Base-by-base conservation (phyloP, 345 rosid species). In the Heritiera fomes region DNA sequence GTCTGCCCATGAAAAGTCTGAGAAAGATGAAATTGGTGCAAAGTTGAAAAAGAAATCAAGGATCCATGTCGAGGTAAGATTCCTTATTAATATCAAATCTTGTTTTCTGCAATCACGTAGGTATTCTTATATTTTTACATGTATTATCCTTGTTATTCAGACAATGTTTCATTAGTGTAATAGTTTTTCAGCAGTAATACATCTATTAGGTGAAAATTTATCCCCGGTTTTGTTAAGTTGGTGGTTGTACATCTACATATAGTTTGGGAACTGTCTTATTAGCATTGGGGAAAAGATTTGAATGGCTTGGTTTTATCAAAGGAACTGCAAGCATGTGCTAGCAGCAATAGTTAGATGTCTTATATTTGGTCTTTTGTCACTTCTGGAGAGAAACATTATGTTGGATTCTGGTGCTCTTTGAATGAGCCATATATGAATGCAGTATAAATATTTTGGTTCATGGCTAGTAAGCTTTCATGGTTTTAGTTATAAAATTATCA, bases 61-160 rank as follows among this genome's bases (percentile, higher is more conserved):
- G 82, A 93, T 94, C 34, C 82, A 86, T 61, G 92, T 92, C 34
- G 98, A 94, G 94, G 98, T 94, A 84, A 90, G 86, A 81, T 58
- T 64, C 64, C 73, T 78, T 0, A 64, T 34, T 17, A 38, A 6
- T 14, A 18, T 75, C 15, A n/a, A n/a, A 28, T 60, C 41, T 20
- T 73, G n/a, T 30, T 13, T 20, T 66, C 32, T 71, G 73, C 74
- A 77, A 50, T 58, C 70, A 4, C 8, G 63, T 20, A 32, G 28
- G 50, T 49, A 43, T 70, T 55, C 41, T 70, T 28, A 7, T 43
- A 56, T 11, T 28, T 52, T 53, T 12, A 17, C 4, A 34, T 47
- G 53, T 68, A 53, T 32, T 46, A 47, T 17, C 77, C 7, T 6
- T 38, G n/a, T 40, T 15, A 40, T 17, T 4, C 13, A 9, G 17